Evolutionary conservation across 768 basidiomycete species (phyloP).

Genomic region (Cyclocybe aegerita): DNA sequence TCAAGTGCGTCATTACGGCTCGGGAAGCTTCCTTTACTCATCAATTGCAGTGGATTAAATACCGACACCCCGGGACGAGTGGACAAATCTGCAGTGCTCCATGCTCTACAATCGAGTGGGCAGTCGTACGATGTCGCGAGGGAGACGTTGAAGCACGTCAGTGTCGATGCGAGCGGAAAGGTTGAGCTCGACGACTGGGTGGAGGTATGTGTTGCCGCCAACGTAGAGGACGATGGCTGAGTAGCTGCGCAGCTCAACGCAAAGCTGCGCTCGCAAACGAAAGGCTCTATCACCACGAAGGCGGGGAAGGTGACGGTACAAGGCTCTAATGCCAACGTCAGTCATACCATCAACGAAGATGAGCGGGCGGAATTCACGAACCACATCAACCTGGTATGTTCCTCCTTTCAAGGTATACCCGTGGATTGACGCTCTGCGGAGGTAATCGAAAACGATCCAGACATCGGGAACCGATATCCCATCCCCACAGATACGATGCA

Average conservation of each 20-base stretch:
- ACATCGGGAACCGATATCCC: conserved; percentile 79
- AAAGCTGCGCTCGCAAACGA: conserved; percentile 63
- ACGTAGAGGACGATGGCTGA: conserved; percentile 13
- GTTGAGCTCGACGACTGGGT: conserved; percentile 99
- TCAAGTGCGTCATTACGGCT: conserved; percentile 71
- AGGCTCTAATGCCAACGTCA: conserved; percentile 93
- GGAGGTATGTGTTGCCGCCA: conserved; percentile 57
- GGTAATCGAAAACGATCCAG: conserved; percentile 90
- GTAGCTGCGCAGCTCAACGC: conserved; percentile 62
- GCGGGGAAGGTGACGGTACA: conserved; percentile 92
- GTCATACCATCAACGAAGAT: conserved; percentile 97
- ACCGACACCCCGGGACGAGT: conserved; percentile 83
- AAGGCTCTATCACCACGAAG: conserved; percentile 52
- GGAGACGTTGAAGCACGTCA: conserved; percentile 91
- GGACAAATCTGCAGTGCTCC: conserved; percentile 80
- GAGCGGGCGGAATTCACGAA: conserved; percentile 95
- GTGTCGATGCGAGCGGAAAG: conserved; percentile 92
- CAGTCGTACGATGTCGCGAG: conserved; percentile 89
- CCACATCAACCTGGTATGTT: conserved; percentile 89
- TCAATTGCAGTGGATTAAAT: conserved; percentile 54
- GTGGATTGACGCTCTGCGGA: conserved; percentile 29
- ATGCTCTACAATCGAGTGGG: conserved; percentile 74
- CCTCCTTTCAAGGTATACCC: not conserved
- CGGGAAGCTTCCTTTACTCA: conserved; percentile 11
- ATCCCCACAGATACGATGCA: conserved; percentile 98